Evolutionary conservation across 108 stramenopile species (phyloP).

Genomic region (Nannochloropsis salina): DNA sequence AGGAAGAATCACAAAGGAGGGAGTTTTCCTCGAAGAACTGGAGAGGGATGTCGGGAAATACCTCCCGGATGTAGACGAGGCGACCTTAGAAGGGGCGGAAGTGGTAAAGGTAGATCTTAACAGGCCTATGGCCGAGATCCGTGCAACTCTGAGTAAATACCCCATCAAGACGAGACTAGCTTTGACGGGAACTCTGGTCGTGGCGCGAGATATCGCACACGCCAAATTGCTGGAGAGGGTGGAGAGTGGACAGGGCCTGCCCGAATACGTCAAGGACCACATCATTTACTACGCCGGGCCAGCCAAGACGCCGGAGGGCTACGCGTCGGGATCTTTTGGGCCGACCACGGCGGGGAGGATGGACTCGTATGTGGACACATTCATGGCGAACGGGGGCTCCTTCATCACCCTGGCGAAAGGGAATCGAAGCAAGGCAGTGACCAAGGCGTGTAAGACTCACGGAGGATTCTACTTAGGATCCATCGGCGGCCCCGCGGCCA

Average conservation of each 20-base stretch:
- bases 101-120: constrained; percentile 82
- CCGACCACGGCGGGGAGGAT: constrained; percentile 96
- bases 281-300: constrained; percentile 93
- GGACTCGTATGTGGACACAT: constrained; percentile 88
- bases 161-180: constrained; percentile 76
- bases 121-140: constrained; percentile 73
- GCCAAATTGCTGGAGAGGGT: constrained; percentile 85
- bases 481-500: constrained; percentile 92
- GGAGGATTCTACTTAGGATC: constrained; percentile 92
- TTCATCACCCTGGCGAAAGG: constrained; percentile 91
- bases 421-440: constrained; percentile 65
- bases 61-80: constrained; percentile 76
- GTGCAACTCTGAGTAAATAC: constrained; percentile 67
- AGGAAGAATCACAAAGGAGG: constrained; percentile 84
- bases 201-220: constrained; percentile 93
- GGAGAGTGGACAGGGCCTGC: constrained; percentile 81
- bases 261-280: constrained; percentile 86
- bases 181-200: constrained; percentile 85
- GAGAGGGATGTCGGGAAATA: constrained; percentile 84
- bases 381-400: constrained; percentile 82
- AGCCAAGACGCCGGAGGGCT: constrained; percentile 90
- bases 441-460: constrained; percentile 87
- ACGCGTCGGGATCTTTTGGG: constrained; percentile 86
- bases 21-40: constrained; percentile 84
- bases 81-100: constrained; percentile 30